Evolutionary conservation across 2,329 filamentous ascomycete species (phyloP), one percentile per base, ranked within the genome.

Genomic region (Bipolaris bicolor): DNA sequence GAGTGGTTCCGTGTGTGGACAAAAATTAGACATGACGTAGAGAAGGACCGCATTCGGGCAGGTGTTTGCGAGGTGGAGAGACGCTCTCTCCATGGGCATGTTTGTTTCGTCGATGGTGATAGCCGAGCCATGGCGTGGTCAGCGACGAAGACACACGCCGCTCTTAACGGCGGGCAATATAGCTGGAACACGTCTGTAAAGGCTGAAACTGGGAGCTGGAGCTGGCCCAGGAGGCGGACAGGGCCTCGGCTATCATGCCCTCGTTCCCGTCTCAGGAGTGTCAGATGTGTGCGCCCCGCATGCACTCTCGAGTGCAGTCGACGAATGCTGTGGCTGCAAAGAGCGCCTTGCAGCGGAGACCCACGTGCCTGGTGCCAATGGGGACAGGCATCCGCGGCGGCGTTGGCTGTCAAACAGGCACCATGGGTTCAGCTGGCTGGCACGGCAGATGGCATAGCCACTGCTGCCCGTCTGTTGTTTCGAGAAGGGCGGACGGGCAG

Each of bases 301-400:
- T 49, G 53, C 53, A 34, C 53, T 57, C 53, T 44, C 41, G 34
- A 48, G 44, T 46, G 36, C 45, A 49, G 43, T 49, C 24, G 36
- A 26, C 56, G 36, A 52, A 58, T 58, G 47, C 41, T 48, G 29
- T 55, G 26, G 56, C 56, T 49, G 51, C 31, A 47, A 49, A 48
- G 20, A 29, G 40, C 33, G 33, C 36, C 33, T 33, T 37, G 22
- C 49, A 48, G 41, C 54, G 20, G 18, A 16, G 49, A 41, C 54
- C 49, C 54, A 57, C 51, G 54, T 10, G 20, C 20, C 15, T 24
- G 43, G n/a, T 50, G 49, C 41, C 36, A 48, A 44, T 36, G 11
- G 18, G 43, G 39, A 51, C 46, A 24, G 43, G 52, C 56, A 56
- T 46, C 33, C 24, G 26, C 40, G 46, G 54, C 44, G 49, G 31